Conservation (phyloP, 208 protist species). For the Wallacemonas collosoma region DNA sequence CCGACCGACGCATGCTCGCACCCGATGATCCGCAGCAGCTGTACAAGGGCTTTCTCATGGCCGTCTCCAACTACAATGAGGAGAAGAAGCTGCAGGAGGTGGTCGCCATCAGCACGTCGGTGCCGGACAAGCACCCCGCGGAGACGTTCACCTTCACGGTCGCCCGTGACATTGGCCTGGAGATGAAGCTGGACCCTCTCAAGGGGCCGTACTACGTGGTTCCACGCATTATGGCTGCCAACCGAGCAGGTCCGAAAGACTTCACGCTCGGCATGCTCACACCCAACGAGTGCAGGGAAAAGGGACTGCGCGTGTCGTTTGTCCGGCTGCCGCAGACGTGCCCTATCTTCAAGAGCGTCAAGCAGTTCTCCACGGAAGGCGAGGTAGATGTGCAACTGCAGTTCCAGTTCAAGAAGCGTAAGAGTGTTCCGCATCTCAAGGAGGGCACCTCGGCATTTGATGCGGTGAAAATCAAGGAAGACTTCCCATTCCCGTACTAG, state of each 20-base stretch:
- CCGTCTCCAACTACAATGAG: conserved; percentile 24
- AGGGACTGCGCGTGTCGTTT: conserved; percentile 35
- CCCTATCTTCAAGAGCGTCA: conserved; percentile 31
- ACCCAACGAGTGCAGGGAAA: conserved; percentile 22
- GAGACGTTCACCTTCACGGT: conserved; percentile 43
- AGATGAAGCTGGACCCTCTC: conserved; percentile 46
- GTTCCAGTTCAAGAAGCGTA: conserved; percentile 51
- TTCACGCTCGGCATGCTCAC: conserved; percentile 39
- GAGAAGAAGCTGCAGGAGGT: conserved; percentile 25
- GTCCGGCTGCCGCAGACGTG: conserved; percentile 32
- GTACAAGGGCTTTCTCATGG: conserved; percentile 50
- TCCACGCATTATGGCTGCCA: conserved; percentile 34
- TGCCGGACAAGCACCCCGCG: conserved; percentile 26
- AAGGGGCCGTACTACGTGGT: conserved; percentile 58
- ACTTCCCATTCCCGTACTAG: conserved; percentile 31
- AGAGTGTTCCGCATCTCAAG: conserved; percentile 25
- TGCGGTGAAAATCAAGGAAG: conserved; percentile 29
- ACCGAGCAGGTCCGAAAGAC: conserved; percentile 26
- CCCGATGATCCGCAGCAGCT: conserved; percentile 38
- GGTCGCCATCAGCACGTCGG: conserved; percentile 25
- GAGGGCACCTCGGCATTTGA: conserved; percentile 30
- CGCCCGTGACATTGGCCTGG: conserved; percentile 49
- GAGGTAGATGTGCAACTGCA: conserved; percentile 21
- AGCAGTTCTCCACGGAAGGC: conserved; percentile 21
- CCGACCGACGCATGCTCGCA: conserved; percentile 47